Conservation (phyloP, 352 stramenopile genomes). For the Sclerospora graminicola region DNA sequence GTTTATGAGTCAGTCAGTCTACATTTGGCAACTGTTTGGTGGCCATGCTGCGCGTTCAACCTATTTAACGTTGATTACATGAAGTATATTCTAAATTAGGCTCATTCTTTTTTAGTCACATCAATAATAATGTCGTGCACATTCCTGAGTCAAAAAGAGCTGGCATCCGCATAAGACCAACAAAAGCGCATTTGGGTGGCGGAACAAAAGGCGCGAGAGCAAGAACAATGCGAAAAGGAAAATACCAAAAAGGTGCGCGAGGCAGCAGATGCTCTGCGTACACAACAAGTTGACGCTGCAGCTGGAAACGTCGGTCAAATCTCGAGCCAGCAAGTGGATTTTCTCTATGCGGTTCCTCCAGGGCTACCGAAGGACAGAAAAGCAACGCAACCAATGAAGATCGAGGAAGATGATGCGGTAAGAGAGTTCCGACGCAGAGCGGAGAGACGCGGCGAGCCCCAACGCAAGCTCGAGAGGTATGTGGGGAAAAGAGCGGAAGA, state of each 20-base stretch:
- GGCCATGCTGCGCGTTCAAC: too few relatives aligned
- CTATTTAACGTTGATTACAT: too few relatives aligned
- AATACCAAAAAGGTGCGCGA: constrained; percentile 62
- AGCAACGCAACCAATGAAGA: constrained; percentile 16
- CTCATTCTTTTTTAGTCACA: too few relatives aligned
- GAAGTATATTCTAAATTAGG: too few relatives aligned
- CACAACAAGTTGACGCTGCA: constrained; percentile 47
- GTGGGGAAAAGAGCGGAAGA: constrained; percentile 57
- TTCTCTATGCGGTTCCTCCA: constrained; percentile 65
- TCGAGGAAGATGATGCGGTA: constrained; percentile 48
- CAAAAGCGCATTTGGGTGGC: constrained; percentile 82
- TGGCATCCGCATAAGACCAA: constrained; percentile 77
- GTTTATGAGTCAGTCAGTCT: too few relatives aligned
- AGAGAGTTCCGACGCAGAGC: constrained; percentile 52
- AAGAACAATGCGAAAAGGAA: constrained; percentile 41
- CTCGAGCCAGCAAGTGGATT: constrained; percentile 50
- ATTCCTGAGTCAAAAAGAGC: constrained; percentile 74
- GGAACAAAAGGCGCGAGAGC: constrained; percentile 53
- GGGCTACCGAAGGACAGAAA: constrained; percentile 38
- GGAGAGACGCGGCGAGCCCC: constrained; percentile 29
- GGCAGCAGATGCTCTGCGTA: constrained; percentile 33
- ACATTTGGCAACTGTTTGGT: too few relatives aligned
- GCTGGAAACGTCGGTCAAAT: constrained; percentile 37
- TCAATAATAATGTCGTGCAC: too few relatives aligned
- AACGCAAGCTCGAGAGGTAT: constrained; percentile 62